Evolutionary conservation across 169 alveolate genomes (phyloP).

Genomic region (Babesia divergens): DNA sequence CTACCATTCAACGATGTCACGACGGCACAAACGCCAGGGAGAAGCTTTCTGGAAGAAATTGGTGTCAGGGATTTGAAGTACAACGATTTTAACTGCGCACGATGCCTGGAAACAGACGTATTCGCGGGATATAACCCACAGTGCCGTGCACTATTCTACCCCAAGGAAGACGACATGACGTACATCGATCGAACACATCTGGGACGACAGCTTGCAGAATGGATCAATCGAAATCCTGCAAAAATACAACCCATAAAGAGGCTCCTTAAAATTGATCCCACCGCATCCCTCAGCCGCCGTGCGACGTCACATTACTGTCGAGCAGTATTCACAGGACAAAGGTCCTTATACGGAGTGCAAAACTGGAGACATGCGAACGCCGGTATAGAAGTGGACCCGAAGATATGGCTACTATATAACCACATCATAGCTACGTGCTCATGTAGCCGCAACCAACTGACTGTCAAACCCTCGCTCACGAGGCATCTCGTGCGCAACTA

Average conservation of each 20-base stretch:
- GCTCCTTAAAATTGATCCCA: neutral
- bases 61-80: neutral
- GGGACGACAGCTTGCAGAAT: neutral
- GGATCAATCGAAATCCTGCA: neutral
- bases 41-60: slow-evolving; percentile 19
- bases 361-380: slow-evolving; percentile 57
- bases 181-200: neutral
- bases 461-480: slow-evolving; percentile 21
- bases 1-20: neutral
- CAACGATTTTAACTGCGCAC: neutral
- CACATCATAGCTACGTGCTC: slow-evolving; percentile 33
- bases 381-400: slow-evolving; percentile 23
- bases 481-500: slow-evolving; percentile 46
- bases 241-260: neutral
- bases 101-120: neutral
- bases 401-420: slow-evolving; percentile 47
- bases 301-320: slow-evolving; percentile 14
- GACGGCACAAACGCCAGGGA: neutral
- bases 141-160: neutral
- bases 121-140: neutral
- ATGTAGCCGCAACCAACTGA: slow-evolving; percentile 36
- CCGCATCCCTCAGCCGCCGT: neutral
- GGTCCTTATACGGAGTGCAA: slow-evolving; percentile 48
- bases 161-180: neutral
- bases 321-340: slow-evolving; percentile 14